phyloP scores from a whole-genome alignment of 768 basidiomycete species.

The Pleurotus giganteus region DNA sequence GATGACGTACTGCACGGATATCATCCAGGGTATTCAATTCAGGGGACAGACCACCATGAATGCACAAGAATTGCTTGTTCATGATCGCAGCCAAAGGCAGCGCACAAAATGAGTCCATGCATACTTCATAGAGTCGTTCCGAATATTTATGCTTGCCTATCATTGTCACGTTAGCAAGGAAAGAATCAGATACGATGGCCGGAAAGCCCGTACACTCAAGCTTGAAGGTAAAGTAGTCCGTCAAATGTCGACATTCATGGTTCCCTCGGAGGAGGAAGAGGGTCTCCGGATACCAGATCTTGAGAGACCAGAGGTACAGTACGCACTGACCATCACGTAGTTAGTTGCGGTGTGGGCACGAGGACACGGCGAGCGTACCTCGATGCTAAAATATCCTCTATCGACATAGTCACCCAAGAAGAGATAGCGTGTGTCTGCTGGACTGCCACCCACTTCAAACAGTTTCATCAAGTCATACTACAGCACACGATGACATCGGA shows the following conservation, averaged over 20 bases:
- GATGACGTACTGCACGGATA: conserved; percentile 68
- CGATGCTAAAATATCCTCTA: conserved; percentile 91
- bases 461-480: conserved; percentile 95
- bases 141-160: conserved; percentile 99
- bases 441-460: conserved; percentile 91
- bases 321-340: conserved; percentile 93
- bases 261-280: conserved; percentile 96
- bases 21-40: conserved; percentile 96
- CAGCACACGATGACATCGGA: conserved; percentile 10
- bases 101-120: conserved; percentile 97
- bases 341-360: neutral
- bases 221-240: conserved; percentile 99
- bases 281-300: conserved; percentile 99
- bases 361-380: conserved; percentile 44
- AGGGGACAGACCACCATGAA: conserved; percentile 95
- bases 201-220: conserved; percentile 77
- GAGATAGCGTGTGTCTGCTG: conserved; percentile 90
- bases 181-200: neutral
- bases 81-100: conserved; percentile 95
- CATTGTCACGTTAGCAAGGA: conserved; percentile 10
- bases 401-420: conserved; percentile 95
- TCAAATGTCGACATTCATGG: conserved; percentile 97
- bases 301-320: conserved; percentile 94
- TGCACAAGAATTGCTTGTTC: conserved; percentile 99
- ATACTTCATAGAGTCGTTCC: conserved; percentile 93